These are phyloP conservation scores for Glebionis coronaria DNA, from an alignment of 129 eudicot species.

Conservation along the genomic window DNA sequence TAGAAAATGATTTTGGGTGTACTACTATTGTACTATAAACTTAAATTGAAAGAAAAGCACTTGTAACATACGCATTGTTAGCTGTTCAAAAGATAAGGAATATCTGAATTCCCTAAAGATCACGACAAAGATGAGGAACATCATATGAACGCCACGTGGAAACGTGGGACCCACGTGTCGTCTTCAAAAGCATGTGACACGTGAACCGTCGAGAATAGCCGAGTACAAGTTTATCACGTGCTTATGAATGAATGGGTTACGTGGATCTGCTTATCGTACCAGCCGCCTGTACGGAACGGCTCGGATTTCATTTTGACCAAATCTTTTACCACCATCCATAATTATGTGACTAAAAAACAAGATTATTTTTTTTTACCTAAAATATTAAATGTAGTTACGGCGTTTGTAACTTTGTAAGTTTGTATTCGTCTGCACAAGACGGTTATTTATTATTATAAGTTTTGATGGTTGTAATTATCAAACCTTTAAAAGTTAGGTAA, in stretches of 20 bases:
- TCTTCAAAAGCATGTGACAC: slow-evolving; percentile 27
- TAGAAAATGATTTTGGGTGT: too few relatives aligned
- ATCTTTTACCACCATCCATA: neutral
- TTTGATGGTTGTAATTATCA: too few relatives aligned
- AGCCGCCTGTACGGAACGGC: slow-evolving; percentile 39
- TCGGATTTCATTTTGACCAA: slow-evolving; percentile 21
- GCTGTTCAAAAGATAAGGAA: slow-evolving; percentile 22
- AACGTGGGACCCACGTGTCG: slow-evolving; percentile 24
- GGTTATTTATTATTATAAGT: too few relatives aligned
- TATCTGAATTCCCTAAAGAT: slow-evolving; percentile 5
- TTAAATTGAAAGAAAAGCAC: neutral
- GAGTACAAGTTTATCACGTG: slow-evolving; percentile 21
- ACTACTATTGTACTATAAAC: too few relatives aligned
- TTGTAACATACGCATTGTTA: neutral
- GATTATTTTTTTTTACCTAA: too few relatives aligned
- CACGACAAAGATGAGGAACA: slow-evolving; percentile 17
- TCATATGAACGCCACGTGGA: slow-evolving; percentile 16
- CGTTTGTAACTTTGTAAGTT: too few relatives aligned
- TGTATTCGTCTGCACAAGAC: too few relatives aligned
- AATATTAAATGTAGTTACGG: too few relatives aligned
- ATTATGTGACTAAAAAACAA: too few relatives aligned
- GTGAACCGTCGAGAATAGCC: slow-evolving; percentile 35
- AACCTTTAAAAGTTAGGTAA: too few relatives aligned
- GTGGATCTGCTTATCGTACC: slow-evolving; percentile 28
- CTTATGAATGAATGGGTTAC: slow-evolving; percentile 11